Evolutionary conservation across 495 filamentous ascomycete species (phyloP).

Genomic region (Annulohypoxylon nitens): DNA sequence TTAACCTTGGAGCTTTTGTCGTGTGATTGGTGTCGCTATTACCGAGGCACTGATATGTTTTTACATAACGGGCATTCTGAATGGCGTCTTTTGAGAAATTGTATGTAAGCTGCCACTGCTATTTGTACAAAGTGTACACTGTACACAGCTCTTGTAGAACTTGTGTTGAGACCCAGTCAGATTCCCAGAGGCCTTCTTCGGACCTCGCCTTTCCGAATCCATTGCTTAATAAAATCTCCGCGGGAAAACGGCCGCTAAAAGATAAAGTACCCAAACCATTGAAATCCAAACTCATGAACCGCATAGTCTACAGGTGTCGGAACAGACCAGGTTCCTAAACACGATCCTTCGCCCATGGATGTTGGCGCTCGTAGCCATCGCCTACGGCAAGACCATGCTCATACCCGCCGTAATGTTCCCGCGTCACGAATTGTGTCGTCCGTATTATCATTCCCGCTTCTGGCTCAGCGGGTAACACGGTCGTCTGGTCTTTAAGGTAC

Average conservation of each 20-base stretch:
- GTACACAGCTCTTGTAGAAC: neutral
- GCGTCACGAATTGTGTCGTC: slow-evolving; percentile 43
- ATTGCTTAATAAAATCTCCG: neutral
- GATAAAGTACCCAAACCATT: neutral
- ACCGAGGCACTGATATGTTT: neutral
- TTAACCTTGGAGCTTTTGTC: neutral
- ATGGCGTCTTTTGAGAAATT: neutral
- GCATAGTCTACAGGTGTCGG: slow-evolving; percentile 2
- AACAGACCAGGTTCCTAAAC: slow-evolving; percentile 4
- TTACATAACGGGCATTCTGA: neutral
- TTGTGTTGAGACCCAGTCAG: neutral
- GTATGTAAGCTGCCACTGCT: slow-evolving; percentile 1
- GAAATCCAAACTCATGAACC: neutral
- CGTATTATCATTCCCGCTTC: slow-evolving; percentile 41
- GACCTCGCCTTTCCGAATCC: neutral
- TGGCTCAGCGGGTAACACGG: neutral
- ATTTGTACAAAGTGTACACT: neutral
- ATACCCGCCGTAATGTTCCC: slow-evolving; percentile 39
- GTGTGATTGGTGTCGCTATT: neutral
- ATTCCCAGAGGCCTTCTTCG: neutral
- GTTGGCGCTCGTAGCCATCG: slow-evolving; percentile 39
- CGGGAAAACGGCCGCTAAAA: neutral
- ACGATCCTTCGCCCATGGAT: slow-evolving; percentile 45
- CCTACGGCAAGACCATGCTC: slow-evolving; percentile 18
- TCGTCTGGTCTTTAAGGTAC: slow-evolving; percentile 35